Evolutionary conservation across 164 flowering plant genomes (phyloP), one percentile per base, ranked within the genome.

Genomic region (Akebia trifoliata): DNA sequence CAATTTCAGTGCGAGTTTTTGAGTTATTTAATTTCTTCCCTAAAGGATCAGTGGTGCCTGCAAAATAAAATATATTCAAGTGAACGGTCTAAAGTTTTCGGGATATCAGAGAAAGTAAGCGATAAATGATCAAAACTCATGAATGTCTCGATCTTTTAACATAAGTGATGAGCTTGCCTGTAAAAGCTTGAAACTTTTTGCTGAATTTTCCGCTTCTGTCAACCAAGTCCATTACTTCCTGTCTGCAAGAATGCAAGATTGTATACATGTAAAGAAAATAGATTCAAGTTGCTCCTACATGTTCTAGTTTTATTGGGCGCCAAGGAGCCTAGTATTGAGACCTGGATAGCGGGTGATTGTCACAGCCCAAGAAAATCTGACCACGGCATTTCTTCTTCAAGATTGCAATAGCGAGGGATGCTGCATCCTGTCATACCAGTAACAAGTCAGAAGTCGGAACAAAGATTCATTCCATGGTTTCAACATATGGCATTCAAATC

Each of bases 291-390:
- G 15, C 12, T n/a, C n/a, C n/a, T n/a, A n/a, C n/a, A n/a, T n/a
- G n/a, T n/a, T n/a, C n/a, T n/a, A n/a, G n/a, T n/a, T n/a, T n/a
- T n/a, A n/a, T n/a, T n/a, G n/a, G n/a, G n/a, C n/a, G n/a, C n/a
- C n/a, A n/a, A n/a, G n/a, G n/a, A n/a, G n/a, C n/a, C 8, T 32
- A 59, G 57, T 12, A 24, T 30, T 14, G 34, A 59, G 20, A 85
- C 99, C 97, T 90, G 55, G 99, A 84, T 61, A 93, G 22, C 53
- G 97, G 99, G 78, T 87, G 92, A 71, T 81, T 86, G 60, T 87
- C 99, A 63, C 97, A 93, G 29, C 99, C 99, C 76, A 93, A 68
- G 74, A 93, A 87, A 59, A 86, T 74, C 45, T 70, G 75, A 52
- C 85, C 72, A 20, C 73, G 74, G 8, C 79, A 65, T 35, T 81